Conservation (phyloP, 441 rosid genomes). For the Arabidopsis lyrata region DNA sequence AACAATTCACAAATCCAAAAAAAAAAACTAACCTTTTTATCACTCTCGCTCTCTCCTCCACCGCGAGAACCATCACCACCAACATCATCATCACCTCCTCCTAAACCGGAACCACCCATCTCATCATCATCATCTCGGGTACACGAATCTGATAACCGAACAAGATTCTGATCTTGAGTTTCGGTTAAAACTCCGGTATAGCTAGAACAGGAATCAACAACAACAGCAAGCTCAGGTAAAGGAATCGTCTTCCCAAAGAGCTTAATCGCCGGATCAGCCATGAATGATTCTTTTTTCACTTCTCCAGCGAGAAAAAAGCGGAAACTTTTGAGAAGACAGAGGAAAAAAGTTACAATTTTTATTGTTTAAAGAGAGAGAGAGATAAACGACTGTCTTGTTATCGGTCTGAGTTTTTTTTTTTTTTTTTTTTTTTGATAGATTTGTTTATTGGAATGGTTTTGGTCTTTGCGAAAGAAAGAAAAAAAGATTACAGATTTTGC, state of each 20-base stretch:
- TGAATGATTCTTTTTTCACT: conserved; percentile 32
- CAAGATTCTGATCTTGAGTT: conserved; percentile 51
- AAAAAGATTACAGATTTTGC: conserved; percentile 32
- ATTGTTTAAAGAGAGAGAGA: conserved; percentile 16
- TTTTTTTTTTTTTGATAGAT: not conserved
- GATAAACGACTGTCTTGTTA: conserved; percentile 50
- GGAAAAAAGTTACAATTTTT: conserved; percentile 16
- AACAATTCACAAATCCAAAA: conserved; percentile 16
- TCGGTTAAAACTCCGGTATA: conserved; percentile 26
- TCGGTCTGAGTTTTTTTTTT: conserved; percentile 28
- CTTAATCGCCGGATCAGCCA: conserved; percentile 81
- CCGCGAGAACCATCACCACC: not conserved
- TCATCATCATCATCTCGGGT: conserved; percentile 38
- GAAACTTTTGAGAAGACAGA: conserved; percentile 45
- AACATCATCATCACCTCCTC: conserved; percentile 16
- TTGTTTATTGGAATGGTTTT: conserved; percentile 26
- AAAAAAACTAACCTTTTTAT: conserved; percentile 48
- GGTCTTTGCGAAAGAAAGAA: conserved; percentile 33
- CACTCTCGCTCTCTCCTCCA: conserved; percentile 47
- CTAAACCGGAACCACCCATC: conserved; percentile 34
- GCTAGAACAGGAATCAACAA: conserved; percentile 23
- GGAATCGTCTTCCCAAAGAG: conserved; percentile 76
- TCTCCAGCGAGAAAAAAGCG: conserved; percentile 34
- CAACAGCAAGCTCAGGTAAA: conserved; percentile 54
- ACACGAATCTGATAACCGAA: conserved; percentile 49